Evolutionary conservation across 805 yeast species (phyloP).

Genomic region (Starmerella vitae): DNA sequence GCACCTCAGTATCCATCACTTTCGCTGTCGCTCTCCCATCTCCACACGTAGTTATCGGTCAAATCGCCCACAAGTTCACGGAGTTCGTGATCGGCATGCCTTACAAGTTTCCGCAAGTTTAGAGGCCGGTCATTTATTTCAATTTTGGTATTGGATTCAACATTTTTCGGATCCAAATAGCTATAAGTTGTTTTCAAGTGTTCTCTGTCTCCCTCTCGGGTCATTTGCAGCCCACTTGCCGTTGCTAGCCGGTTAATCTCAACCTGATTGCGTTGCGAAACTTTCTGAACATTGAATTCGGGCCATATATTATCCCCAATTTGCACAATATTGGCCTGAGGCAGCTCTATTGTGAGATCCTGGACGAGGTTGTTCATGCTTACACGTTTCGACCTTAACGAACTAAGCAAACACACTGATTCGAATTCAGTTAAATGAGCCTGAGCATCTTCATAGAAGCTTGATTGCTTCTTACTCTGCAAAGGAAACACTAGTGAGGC

Average conservation of each 20-base stretch:
- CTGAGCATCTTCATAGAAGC: conserved; percentile 4
- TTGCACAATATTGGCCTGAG: conserved; percentile 38
- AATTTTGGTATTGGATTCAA: background rate
- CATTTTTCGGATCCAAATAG: conserved; percentile 5
- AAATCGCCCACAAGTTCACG: conserved; percentile 17
- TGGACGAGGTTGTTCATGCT: conserved; percentile 35
- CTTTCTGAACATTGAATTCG: background rate
- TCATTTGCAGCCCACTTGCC: background rate
- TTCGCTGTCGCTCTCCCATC: conserved; percentile 14
- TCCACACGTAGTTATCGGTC: conserved; percentile 20
- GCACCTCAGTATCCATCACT: conserved; percentile 1
- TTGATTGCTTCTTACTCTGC: conserved; percentile 2
- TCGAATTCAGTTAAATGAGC: conserved; percentile 30
- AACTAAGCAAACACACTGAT: conserved; percentile 31
- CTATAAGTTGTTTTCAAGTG: conserved; percentile 1
- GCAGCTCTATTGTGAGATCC: conserved; percentile 31
- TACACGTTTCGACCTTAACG: conserved; percentile 28
- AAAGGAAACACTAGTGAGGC: conserved; percentile 19
- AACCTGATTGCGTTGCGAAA: conserved; percentile 1
- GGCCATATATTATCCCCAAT: conserved; percentile 5
- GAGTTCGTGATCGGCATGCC: conserved; percentile 16
- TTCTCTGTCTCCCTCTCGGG: background rate
- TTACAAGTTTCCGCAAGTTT: conserved; percentile 14
- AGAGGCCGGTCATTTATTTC: conserved; percentile 15
- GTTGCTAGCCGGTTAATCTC: background rate